Evolutionary conservation across 768 basidiomycete genomes (phyloP).

Genomic region (Pilatotrama ljubarskyi): DNA sequence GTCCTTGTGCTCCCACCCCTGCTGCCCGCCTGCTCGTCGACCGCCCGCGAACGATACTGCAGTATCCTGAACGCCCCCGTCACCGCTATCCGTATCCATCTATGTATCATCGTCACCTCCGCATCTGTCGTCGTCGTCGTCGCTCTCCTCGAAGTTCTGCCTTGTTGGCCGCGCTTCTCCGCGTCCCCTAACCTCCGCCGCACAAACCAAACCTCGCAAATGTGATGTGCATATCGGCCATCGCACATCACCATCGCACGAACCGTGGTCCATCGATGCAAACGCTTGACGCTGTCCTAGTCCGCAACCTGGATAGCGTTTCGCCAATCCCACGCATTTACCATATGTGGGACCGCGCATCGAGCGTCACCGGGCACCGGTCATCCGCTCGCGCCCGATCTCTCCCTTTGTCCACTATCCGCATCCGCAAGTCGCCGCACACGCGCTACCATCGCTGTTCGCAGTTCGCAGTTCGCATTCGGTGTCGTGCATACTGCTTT

Average conservation of each 20-base stretch:
- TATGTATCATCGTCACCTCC: neutral
- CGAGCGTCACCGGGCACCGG: neutral
- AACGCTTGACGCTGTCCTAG: neutral
- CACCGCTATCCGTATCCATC: constrained; percentile 14
- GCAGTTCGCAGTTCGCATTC: too few relatives aligned
- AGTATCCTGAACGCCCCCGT: neutral
- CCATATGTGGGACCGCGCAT: neutral
- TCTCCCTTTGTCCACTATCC: neutral
- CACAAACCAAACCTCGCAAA: neutral
- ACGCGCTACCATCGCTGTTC: neutral
- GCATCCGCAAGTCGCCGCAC: neutral
- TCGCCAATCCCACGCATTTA: constrained; percentile 13
- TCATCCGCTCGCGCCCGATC: neutral
- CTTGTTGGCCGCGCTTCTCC: constrained; percentile 3
- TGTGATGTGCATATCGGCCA: constrained; percentile 12
- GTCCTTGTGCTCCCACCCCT: neutral
- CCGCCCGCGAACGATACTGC: constrained; percentile 1
- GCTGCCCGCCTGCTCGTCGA: too few relatives aligned
- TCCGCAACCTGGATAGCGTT: neutral
- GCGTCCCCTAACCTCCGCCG: neutral
- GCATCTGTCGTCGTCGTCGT: neutral
- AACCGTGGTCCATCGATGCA: neutral
- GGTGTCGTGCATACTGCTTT: constrained; percentile 8
- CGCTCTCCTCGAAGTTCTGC: neutral
- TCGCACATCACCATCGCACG: constrained; percentile 17